Base-by-base conservation (phyloP, 2,329 filamentous ascomycete genomes). In the Sporothrix curviconia region DNA sequence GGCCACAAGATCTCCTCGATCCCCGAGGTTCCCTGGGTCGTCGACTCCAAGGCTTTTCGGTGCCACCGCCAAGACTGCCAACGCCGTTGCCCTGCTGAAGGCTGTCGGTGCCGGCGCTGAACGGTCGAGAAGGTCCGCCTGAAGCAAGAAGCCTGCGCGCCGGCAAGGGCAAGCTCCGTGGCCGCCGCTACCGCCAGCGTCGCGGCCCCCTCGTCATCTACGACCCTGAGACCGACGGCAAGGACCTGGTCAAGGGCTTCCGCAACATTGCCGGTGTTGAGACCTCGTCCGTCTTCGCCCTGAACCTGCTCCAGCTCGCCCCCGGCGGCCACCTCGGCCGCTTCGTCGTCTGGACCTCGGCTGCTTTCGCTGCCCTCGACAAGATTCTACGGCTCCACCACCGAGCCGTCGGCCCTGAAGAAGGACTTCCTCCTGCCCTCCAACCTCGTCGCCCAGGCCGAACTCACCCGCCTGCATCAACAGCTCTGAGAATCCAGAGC, bases 221-320 rank as follows among this genome's bases (percentile, higher is more conserved):
- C 85, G 89, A 95, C 83, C 88, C 92, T 69, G 89, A 92, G 76
- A 84, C 87, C 72, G 95, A 99, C 74, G 92, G 94, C 80, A 95
- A 92, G 81, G 89, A 95, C 74, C 85, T 99, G 67, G 83, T 92
- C 74, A 84, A 83, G 72, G 92, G 91, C 70, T 96, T 96, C 90
- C 92, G 94, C 84, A 99, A 99, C 87, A 89, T 99, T 72, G 85
- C 94, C 71, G 94, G 94, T 80, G 92, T 97, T 67, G 94, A 99
- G 89, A 96, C 91, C 66, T 92, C 83, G 72, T 87, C 92, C 68
- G 92, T 96, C 77, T 92, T 87, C 79, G 81, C 90, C 66, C 85
- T 99, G 71, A 96, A 97, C 86, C 92, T 97, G 71, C 90, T 99
- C 76, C 94, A 99, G 84, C 90, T 99, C 74, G 94, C 94, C 67